phyloP scores from a whole-genome alignment of 2,329 filamentous ascomycete species.

The Sporothrix protearum region DNA sequence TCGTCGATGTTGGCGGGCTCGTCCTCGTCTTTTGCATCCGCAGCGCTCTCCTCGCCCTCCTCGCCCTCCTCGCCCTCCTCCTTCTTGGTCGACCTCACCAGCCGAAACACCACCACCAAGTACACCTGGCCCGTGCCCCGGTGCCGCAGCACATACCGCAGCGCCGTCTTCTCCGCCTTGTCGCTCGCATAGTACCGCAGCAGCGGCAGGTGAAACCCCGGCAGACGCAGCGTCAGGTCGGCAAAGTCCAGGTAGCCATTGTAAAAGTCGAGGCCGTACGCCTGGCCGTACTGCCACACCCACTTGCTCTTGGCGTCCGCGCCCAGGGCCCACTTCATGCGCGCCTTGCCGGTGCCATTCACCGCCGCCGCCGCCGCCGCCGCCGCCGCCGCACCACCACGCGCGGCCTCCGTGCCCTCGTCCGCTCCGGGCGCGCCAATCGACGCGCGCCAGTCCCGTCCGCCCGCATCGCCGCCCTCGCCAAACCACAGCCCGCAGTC shows the following conservation, averaged over 20 bases:
- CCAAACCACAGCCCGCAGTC: constrained; percentile 53
- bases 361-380: too few species aligned
- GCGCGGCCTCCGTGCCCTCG: constrained; percentile 32
- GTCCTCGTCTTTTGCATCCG: too few species aligned
- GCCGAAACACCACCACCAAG: constrained; percentile 74
- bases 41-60: neutral
- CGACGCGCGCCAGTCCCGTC: constrained; percentile 44
- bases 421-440: constrained; percentile 55
- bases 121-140: constrained; percentile 68
- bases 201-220: constrained; percentile 69
- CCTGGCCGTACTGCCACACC: constrained; percentile 53
- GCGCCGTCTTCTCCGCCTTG: constrained; percentile 48
- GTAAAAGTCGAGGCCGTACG: constrained; percentile 67
- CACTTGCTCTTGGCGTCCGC: constrained; percentile 49
- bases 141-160: constrained; percentile 88
- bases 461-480: constrained; percentile 62
- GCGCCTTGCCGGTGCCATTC: constrained; percentile 46
- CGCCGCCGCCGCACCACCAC: constrained; percentile 42
- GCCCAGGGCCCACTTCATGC: constrained; percentile 57
- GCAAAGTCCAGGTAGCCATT: constrained; percentile 88
- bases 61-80: neutral
- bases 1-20: constrained; percentile 32
- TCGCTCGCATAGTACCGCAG: constrained; percentile 79
- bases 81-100: constrained; percentile 63
- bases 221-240: constrained; percentile 67